phyloP scores from a whole-genome alignment of 805 yeast genomes.

The Vanderwaltozyma tropicalis region DNA sequence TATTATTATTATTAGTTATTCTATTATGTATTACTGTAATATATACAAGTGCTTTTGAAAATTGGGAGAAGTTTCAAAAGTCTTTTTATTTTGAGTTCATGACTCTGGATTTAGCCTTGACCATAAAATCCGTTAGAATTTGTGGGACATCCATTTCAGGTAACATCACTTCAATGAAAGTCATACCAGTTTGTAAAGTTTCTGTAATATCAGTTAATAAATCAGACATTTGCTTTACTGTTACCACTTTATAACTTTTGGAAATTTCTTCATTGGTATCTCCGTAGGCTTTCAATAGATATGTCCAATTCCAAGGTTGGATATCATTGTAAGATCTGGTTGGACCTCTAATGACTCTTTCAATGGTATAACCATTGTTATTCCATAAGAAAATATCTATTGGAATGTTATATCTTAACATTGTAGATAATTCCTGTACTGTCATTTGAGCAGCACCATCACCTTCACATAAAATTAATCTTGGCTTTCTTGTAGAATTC shows the following conservation, averaged over 20 bases:
- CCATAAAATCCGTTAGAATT: constrained; percentile 40
- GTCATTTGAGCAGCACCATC: constrained; percentile 97
- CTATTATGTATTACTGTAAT: too few relatives aligned
- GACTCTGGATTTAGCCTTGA: constrained; percentile 1
- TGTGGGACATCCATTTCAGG: constrained; percentile 55
- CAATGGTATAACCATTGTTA: constrained; percentile 85
- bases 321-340: constrained; percentile 72
- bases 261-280: constrained; percentile 30
- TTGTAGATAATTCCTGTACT: constrained; percentile 67
- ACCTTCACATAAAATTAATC: constrained; percentile 71
- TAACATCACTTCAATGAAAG: constrained; percentile 50
- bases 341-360: constrained; percentile 76
- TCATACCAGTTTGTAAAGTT: constrained; percentile 32
- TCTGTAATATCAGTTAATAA: constrained; percentile 29
- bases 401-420: constrained; percentile 46
- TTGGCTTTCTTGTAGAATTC: constrained; percentile 27
- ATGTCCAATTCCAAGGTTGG: constrained; percentile 72
- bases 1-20: too few relatives aligned
- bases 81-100: neutral
- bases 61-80: too few relatives aligned
- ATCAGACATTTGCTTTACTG: constrained; percentile 31
- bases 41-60: too few relatives aligned
- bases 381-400: constrained; percentile 69
- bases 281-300: constrained; percentile 56
- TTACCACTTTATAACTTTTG: constrained; percentile 27